Percentiles rank a stretch among this genome's conserved stretches.
Conservation (phyloP, 805 yeast genomes). For the Blastobotrys muscicola region DNA sequence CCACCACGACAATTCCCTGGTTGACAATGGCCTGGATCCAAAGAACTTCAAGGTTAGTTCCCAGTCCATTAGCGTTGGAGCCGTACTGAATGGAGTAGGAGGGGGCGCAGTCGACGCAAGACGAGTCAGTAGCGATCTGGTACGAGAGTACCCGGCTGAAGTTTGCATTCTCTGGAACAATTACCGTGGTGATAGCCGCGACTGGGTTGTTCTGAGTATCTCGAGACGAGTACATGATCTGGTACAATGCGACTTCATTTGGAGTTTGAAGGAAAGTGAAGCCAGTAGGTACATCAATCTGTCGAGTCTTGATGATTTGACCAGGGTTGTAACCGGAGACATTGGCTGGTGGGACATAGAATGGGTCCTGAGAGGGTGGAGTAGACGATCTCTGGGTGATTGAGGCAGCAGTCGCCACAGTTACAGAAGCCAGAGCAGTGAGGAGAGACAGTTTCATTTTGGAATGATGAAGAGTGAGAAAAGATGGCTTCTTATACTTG, state of each 20-base stretch:
- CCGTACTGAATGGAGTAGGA: slow-evolving; percentile 16
- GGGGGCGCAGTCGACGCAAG: slow-evolving; percentile 18
- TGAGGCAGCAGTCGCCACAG: no score
- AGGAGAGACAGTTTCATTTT: no score
- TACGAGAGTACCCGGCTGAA: slow-evolving; percentile 15
- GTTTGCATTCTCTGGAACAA: slow-evolving; percentile 12
- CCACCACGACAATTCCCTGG: slow-evolving; percentile 14
- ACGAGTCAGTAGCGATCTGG: slow-evolving; percentile 19
- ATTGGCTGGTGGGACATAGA: slow-evolving; percentile 3
- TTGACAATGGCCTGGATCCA: slow-evolving; percentile 11
- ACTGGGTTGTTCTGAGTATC: slow-evolving; percentile 21
- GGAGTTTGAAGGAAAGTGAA: not conserved
- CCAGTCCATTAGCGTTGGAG: slow-evolving; percentile 4
- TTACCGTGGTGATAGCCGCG: slow-evolving; percentile 21
- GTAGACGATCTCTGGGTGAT: not conserved
- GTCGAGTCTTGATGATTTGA: not conserved
- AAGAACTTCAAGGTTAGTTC: slow-evolving; percentile 7
- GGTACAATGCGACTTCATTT: slow-evolving; percentile 15
- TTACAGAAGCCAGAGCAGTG: no score
- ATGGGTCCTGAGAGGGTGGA: slow-evolving; percentile 7
- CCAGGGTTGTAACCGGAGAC: not conserved
- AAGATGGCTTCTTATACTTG: no score
- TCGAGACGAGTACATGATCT: slow-evolving; percentile 19
- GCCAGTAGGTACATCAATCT: not conserved
- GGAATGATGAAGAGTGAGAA: no score